These are phyloP conservation scores for Leishmania arabica DNA, from an alignment of 208 protist species.

Conservation along the genomic window DNA sequence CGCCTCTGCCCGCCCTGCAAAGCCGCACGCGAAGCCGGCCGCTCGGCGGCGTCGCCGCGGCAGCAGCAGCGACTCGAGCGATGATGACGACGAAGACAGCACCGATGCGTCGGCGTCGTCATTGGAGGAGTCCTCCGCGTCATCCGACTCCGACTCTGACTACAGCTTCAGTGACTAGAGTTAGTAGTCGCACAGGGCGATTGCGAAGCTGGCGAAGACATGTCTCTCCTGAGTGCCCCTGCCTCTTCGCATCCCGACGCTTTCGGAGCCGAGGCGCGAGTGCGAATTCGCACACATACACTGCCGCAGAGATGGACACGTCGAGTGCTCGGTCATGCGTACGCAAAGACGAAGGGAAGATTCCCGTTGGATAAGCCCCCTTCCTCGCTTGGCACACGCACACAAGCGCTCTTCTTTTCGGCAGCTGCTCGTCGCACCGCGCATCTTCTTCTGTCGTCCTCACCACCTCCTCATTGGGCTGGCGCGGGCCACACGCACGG, in stretches of 20 bases:
- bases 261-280: background rate
- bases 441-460: background rate
- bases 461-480: background rate
- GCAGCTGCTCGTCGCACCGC: background rate
- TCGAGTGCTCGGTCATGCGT: background rate
- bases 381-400: background rate
- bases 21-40: conserved; percentile 20
- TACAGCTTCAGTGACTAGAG: conserved; percentile 56
- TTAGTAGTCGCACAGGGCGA: background rate
- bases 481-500: background rate
- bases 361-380: background rate
- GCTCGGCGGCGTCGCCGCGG: background rate
- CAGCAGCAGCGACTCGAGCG: conserved; percentile 13
- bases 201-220: background rate
- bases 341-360: background rate
- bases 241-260: background rate
- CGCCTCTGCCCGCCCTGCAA: background rate
- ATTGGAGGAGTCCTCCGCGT: conserved; percentile 27
- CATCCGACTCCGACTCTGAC: conserved; percentile 38
- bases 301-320: background rate
- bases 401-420: conserved; percentile 6
- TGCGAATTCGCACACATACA: background rate
- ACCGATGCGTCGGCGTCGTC: conserved; percentile 1
- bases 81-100: conserved; percentile 20
- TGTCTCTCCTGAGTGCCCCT: background rate